Conservation (phyloP, 441 rosid genomes). For the Erodium chrysanthum region DNA sequence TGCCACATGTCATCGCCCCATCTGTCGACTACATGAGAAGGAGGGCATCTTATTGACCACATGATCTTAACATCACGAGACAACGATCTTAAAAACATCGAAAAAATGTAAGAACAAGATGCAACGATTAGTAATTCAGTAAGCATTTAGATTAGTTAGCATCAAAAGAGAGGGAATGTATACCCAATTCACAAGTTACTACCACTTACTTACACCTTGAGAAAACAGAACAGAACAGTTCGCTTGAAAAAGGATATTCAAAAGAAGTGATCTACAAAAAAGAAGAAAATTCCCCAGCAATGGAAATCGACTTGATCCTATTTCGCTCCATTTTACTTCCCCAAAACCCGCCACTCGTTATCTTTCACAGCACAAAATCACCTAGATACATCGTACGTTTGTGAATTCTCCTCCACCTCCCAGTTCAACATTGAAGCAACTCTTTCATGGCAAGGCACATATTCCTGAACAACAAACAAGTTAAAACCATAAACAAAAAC, state of each 20-base stretch:
- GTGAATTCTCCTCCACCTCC: conserved; percentile 48
- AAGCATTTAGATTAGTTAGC: neutral
- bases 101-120: neutral
- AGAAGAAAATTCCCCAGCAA: conserved; percentile 20
- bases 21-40: neutral
- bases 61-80: neutral
- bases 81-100: neutral
- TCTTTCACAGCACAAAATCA: conserved; percentile 15
- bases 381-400: conserved; percentile 37
- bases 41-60: neutral
- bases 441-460: conserved; percentile 55
- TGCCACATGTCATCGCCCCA: neutral
- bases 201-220: neutral
- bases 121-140: neutral
- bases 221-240: neutral
- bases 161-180: neutral
- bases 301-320: conserved; percentile 23
- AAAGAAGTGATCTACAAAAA: conserved; percentile 2
- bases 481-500: no score
- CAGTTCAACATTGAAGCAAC: conserved; percentile 50
- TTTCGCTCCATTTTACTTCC: conserved; percentile 23
- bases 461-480: conserved; percentile 29
- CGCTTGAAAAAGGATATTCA: neutral
- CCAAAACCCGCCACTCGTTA: conserved; percentile 17
- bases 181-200: conserved; percentile 2